Percentiles rank a stretch among this genome's conserved stretches.
These are phyloP conservation scores for Trichocladium uniseriatum DNA, from an alignment of 495 filamentous ascomycete genomes.

Conservation along the genomic window DNA sequence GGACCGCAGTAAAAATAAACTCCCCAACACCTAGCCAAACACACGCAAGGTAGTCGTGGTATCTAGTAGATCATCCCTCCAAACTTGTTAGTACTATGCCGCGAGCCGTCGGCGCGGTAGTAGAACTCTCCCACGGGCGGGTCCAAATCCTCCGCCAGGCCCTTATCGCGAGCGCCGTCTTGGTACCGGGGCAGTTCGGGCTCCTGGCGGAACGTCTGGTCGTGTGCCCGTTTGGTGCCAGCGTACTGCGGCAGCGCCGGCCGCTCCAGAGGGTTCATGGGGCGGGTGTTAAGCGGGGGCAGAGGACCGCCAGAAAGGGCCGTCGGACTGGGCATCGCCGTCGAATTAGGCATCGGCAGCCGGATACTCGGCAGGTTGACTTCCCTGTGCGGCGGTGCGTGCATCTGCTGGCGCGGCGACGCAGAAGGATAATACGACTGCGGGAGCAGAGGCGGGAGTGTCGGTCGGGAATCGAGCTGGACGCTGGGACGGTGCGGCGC, in stretches of 20 bases:
- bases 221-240: constrained; percentile 24
- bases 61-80: too few relatives aligned
- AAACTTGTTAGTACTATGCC: background rate
- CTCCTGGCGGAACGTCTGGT: constrained; percentile 17
- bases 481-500: constrained; percentile 21
- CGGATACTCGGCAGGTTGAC: too few relatives aligned
- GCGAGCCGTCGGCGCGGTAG: constrained; percentile 16
- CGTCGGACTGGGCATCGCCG: too few relatives aligned
- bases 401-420: background rate
- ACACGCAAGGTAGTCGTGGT: background rate
- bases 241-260: constrained; percentile 14
- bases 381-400: too few relatives aligned
- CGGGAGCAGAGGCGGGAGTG: constrained; percentile 13
- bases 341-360: too few relatives aligned
- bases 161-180: constrained; percentile 22
- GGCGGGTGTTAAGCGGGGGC: constrained; percentile 8
- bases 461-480: constrained; percentile 11
- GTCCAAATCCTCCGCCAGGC: constrained; percentile 9
- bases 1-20: background rate
- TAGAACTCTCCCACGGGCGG: constrained; percentile 2
- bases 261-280: constrained; percentile 8
- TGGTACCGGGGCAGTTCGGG: constrained; percentile 10
- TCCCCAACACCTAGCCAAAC: background rate
- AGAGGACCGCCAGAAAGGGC: too few relatives aligned
- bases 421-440: background rate